Evolutionary conservation across 73 alveolate genomes (phyloP).

Genomic region (Uronychia binucleata): DNA sequence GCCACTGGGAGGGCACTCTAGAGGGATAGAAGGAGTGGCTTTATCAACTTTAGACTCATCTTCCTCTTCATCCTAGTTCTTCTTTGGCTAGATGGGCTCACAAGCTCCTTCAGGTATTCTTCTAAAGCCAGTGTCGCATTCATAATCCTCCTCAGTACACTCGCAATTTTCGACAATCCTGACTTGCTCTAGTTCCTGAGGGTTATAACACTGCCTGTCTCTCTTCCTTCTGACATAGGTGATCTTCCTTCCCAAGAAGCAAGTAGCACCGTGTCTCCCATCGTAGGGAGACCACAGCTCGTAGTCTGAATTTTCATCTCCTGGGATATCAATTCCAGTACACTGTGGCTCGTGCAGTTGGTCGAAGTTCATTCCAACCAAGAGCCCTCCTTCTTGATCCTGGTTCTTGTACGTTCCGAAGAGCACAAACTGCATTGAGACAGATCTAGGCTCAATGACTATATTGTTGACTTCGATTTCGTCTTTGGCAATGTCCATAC

Average conservation of each 20-base stretch:
- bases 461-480: constrained; percentile 83
- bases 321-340: constrained; percentile 82
- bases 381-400: constrained; percentile 58
- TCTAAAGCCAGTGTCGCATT: constrained; percentile 85
- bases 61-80: constrained; percentile 22
- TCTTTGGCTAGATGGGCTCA: constrained; percentile 5
- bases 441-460: constrained; percentile 60
- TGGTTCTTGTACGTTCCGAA: constrained; percentile 69
- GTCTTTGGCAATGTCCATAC: constrained; percentile 32
- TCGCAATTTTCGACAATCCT: constrained; percentile 67
- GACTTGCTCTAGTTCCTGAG: constrained; percentile 76
- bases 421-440: constrained; percentile 80
- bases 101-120: constrained; percentile 72
- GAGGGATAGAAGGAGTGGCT: constrained; percentile 22
- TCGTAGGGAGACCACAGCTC: constrained; percentile 94
- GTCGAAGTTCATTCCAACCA: constrained; percentile 79
- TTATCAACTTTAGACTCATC: neutral
- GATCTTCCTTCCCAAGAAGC: constrained; percentile 85
- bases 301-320: constrained; percentile 81
- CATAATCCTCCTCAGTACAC: constrained; percentile 92
- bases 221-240: constrained; percentile 88
- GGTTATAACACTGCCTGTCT: constrained; percentile 84
- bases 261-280: constrained; percentile 78
- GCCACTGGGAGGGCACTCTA: constrained; percentile 36
- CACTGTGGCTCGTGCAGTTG: constrained; percentile 84